Evolutionary conservation across 2,329 filamentous ascomycete species (phyloP).

Genomic region (Sarocladium strictum): DNA sequence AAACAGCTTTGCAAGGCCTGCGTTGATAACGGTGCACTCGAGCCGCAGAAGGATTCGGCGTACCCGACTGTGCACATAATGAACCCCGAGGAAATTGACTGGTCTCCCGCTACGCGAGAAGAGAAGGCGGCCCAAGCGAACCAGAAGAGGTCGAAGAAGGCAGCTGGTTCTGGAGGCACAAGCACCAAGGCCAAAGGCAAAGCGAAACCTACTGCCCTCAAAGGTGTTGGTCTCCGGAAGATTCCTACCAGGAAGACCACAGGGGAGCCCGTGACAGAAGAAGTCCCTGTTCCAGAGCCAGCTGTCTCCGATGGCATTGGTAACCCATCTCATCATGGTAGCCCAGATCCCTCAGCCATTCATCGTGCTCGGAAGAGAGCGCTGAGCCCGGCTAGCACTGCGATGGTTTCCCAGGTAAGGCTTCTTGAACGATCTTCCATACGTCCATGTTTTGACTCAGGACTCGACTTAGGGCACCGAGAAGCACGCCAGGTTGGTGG

Average conservation of each 20-base stretch:
- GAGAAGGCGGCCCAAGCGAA: constrained; percentile 4
- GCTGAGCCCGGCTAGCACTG: not conserved
- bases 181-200: not conserved
- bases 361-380: not conserved
- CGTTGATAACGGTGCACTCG: not conserved
- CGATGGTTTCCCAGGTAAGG: not conserved
- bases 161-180: not conserved
- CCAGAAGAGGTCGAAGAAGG: not conserved
- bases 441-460: not conserved
- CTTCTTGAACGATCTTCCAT: not conserved
- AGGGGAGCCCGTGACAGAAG: not conserved
- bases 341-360: not conserved
- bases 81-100: not conserved
- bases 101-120: not conserved
- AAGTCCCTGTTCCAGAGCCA: not conserved
- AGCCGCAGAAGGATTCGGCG: not conserved
- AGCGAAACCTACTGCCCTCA: not conserved
- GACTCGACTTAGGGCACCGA: not conserved
- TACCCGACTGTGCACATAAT: not conserved
- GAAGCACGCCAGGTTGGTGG: not conserved
- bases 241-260: not conserved
- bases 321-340: not conserved
- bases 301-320: not conserved
- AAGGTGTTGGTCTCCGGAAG: not conserved
- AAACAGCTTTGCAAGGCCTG: not conserved